phyloP scores from a whole-genome alignment of 2,329 filamentous ascomycete species.

The Thielaviopsis euricoi region DNA sequence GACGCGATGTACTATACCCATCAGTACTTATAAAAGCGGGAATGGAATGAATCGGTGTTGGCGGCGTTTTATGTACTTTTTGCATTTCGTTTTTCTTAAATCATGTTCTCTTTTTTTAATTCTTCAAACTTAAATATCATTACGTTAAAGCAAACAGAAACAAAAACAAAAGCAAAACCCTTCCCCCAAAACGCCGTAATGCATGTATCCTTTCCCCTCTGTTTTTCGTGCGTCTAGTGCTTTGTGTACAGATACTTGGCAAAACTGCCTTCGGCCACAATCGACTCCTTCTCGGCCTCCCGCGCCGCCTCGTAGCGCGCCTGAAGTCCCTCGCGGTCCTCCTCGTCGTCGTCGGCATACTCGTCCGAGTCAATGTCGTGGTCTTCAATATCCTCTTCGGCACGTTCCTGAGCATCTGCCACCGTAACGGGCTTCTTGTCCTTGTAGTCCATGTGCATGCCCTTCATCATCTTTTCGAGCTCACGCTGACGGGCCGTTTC shows the following conservation, averaged over 20 bases:
- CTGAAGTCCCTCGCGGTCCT: slow-evolving; percentile 50
- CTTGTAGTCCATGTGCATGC: slow-evolving; percentile 45
- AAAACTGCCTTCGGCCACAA: slow-evolving; percentile 41
- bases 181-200: neutral
- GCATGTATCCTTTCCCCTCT: neutral
- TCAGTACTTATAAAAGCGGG: neutral
- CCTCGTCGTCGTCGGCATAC: slow-evolving; percentile 41
- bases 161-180: neutral
- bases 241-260: slow-evolving; percentile 41
- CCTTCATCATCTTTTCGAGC: slow-evolving; percentile 83
- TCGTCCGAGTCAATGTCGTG: slow-evolving; percentile 44
- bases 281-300: slow-evolving; percentile 35
- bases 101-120: no score
- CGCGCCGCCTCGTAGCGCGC: slow-evolving; percentile 64
- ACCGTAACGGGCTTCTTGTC: slow-evolving; percentile 13
- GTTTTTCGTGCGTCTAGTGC: no score
- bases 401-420: slow-evolving; percentile 25
- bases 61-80: neutral
- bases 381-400: slow-evolving; percentile 32
- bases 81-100: neutral
- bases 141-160: neutral
- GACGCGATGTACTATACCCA: neutral
- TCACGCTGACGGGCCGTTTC: slow-evolving; percentile 58
- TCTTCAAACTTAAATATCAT: no score
- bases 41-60: neutral